Evolutionary conservation across 108 stramenopile genomes (phyloP), one percentile per base, ranked within the genome.

Genomic region (Cyclotella choctawhatcheeana): DNA sequence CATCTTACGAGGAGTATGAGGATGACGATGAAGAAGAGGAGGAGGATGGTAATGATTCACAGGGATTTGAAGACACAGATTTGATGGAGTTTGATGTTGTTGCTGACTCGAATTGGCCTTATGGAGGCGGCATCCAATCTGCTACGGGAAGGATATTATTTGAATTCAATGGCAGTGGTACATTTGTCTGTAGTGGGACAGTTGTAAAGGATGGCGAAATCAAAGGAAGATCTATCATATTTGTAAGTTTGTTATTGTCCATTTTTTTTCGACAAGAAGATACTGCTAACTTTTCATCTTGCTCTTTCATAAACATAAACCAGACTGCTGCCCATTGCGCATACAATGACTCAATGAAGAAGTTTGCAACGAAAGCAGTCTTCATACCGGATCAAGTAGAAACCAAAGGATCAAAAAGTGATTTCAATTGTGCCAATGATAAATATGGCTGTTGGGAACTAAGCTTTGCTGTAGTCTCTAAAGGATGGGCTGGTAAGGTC

Each of bases 241-340:
- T 56, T 27, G 55, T 56, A 30, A 56, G 55, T 30, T 8, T 56
- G 5, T 12, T 56, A 4, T 2, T 56, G 27, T 30, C 10, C 12
- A 17, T 27, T 31, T 30, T 30, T 8, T 31, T 17, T 56, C 0
- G 3, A 0, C 12, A 31, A 27, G 2, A 12, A 31, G 16, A 30
- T 6, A 13, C 31, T 29, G 1, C 1, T 31, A 31, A 4, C 12
- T n/a, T 48, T 13, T 56, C 5, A 56, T 14, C 10, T 6, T 30
- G 2, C 30, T 2, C 29, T 17, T 29, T 7, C 31, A 1, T 10
- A 0, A 14, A n/a, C 16, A 14, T 10, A 31, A 7, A 31, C 2
- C 58, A 62, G 58, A 79, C 77, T 31, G 77, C 77, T 16, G 77
- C 77, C n/a, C 77, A 79, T 50, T 79, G 77, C 48, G 77, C 67